Evolutionary conservation across 1,284 basidiomycete genomes (phyloP).

Genomic region (Kalmanozyma brasiliensis): DNA sequence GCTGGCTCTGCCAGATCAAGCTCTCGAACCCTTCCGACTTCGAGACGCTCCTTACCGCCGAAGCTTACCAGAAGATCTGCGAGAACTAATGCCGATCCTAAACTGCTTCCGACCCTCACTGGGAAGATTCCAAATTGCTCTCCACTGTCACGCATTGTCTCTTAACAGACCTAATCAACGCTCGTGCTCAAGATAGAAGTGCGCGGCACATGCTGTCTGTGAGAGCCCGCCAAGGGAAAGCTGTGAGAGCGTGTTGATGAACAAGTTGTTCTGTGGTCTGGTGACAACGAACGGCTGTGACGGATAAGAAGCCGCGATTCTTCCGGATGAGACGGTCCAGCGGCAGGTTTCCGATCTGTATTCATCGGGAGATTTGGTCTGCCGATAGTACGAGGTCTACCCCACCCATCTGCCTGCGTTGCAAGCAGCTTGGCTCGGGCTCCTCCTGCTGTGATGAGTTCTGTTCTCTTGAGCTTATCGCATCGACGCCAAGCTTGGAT

Average conservation of each 20-base stretch:
- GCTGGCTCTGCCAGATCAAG: conserved; percentile 95
- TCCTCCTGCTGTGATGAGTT: too few species aligned
- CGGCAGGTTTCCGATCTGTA: neutral
- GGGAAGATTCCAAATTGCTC: neutral
- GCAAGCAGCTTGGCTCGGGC: too few species aligned
- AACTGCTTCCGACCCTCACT: neutral
- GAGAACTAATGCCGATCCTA: conserved; percentile 29
- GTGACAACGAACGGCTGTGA: conserved; percentile 16
- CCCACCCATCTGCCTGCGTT: too few species aligned
- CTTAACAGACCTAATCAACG: conserved; percentile 21
- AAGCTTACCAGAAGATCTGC: conserved; percentile 76
- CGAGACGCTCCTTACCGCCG: conserved; percentile 79
- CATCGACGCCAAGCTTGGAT: too few species aligned
- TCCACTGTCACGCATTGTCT: conserved; percentile 12
- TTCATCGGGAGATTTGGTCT: neutral
- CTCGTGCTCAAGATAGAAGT: neutral
- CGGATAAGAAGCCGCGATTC: conserved; percentile 12
- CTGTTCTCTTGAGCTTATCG: too few species aligned
- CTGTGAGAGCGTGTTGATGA: too few species aligned
- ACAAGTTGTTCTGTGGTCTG: too few species aligned
- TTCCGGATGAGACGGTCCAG: conserved; percentile 10
- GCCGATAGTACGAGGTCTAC: too few species aligned
- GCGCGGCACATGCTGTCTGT: too few species aligned
- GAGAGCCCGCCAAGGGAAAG: too few species aligned
- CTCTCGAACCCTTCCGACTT: conserved; percentile 79